These are phyloP conservation scores for Setomelanomma holmii DNA, from an alignment of 2,329 filamentous ascomycete genomes.

Conservation along the genomic window DNA sequence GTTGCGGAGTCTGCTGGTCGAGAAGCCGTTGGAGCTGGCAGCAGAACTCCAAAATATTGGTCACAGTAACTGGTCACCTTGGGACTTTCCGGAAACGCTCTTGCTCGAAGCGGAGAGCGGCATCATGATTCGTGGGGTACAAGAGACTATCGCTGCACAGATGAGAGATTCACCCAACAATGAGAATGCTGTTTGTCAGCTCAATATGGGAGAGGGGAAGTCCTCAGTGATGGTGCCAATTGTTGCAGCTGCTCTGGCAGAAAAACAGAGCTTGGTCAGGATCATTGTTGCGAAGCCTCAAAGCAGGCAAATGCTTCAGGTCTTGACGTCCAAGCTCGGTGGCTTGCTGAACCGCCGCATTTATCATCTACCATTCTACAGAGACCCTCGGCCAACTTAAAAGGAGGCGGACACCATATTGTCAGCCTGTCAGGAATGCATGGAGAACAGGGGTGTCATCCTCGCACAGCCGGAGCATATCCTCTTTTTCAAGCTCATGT, in stretches of 20 bases:
- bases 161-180: constrained; percentile 56
- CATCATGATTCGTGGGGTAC: constrained; percentile 66
- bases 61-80: constrained; percentile 63
- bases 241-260: constrained; percentile 53
- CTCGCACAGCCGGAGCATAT: constrained; percentile 70
- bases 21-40: constrained; percentile 27
- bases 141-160: constrained; percentile 63
- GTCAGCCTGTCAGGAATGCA: constrained; percentile 56
- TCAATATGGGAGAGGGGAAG: constrained; percentile 49
- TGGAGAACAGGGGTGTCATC: constrained; percentile 60
- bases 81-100: constrained; percentile 64
- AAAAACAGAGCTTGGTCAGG: constrained; percentile 50
- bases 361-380: constrained; percentile 66
- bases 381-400: constrained; percentile 51
- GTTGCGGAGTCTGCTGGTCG: too few species aligned
- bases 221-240: constrained; percentile 41
- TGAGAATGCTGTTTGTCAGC: constrained; percentile 38
- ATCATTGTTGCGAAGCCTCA: constrained; percentile 69
- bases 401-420: constrained; percentile 47
- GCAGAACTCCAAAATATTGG: constrained; percentile 58
- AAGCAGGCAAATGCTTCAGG: constrained; percentile 66
- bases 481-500: constrained; percentile 69
- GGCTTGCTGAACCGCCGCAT: constrained; percentile 63
- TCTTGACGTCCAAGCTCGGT: constrained; percentile 62
- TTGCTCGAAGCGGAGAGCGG: constrained; percentile 70